Evolutionary conservation across 768 basidiomycete genomes (phyloP).

Genomic region (Astraeus odoratus): DNA sequence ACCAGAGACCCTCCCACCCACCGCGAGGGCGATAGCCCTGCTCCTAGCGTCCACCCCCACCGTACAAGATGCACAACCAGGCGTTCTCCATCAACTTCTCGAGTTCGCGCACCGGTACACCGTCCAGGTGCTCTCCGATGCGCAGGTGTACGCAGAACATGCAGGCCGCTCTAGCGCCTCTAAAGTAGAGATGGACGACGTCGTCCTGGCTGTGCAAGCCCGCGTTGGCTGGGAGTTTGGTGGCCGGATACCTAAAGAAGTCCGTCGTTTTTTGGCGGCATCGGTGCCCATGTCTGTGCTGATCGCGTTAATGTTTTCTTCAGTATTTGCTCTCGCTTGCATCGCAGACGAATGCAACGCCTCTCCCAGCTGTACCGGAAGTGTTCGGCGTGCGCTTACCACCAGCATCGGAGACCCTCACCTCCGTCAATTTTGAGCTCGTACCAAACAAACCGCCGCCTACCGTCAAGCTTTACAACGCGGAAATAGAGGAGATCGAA

Average conservation of each 20-base stretch:
- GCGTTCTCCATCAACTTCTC: slow-evolving; percentile 78
- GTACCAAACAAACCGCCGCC: slow-evolving; percentile 82
- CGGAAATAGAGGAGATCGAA: slow-evolving; percentile 77
- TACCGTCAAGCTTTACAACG: slow-evolving; percentile 66
- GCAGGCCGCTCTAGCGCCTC: slow-evolving; percentile 55
- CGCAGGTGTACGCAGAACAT: slow-evolving; percentile 83
- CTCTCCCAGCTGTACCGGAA: slow-evolving; percentile 80
- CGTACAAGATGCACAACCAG: slow-evolving; percentile 81
- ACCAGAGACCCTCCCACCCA: slow-evolving; percentile 71
- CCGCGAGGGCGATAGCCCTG: slow-evolving; percentile 77
- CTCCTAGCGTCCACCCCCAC: slow-evolving; percentile 78
- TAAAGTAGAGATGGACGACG: slow-evolving; percentile 80
- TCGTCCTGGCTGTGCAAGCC: slow-evolving; percentile 76
- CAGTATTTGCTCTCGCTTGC: slow-evolving; percentile 78
- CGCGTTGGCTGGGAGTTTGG: slow-evolving; percentile 92
- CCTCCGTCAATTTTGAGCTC: slow-evolving; percentile 79
- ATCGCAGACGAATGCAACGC: slow-evolving; percentile 72
- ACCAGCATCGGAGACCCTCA: slow-evolving; percentile 57
- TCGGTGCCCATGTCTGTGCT: slow-evolving; percentile 1
- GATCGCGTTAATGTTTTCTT: not conserved
- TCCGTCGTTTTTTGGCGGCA: slow-evolving; percentile 24
- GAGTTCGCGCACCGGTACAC: slow-evolving; percentile 86
- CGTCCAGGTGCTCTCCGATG: slow-evolving; percentile 76
- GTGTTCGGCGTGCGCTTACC: slow-evolving; percentile 86
- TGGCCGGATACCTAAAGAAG: slow-evolving; percentile 85